Evolutionary conservation across 1,284 basidiomycete genomes (phyloP).

Genomic region (Tilletia horrida): DNA sequence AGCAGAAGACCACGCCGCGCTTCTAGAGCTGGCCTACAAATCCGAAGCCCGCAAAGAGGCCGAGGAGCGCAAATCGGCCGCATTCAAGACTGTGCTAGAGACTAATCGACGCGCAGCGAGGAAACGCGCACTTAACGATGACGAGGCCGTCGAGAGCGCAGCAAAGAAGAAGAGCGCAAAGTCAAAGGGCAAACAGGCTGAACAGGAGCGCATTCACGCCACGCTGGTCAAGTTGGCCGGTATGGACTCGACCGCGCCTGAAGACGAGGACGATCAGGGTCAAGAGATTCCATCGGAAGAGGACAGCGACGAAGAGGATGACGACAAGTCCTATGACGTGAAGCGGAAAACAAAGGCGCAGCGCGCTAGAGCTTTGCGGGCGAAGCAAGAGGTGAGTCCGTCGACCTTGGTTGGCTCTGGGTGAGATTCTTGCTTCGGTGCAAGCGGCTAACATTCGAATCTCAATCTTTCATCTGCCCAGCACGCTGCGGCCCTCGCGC

Average conservation of each 20-base stretch:
- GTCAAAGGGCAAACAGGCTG: slow-evolving; percentile 9
- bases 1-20: slow-evolving; percentile 69
- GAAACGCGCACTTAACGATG: slow-evolving; percentile 28
- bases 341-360: slow-evolving; percentile 42
- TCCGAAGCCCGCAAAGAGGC: slow-evolving; percentile 65
- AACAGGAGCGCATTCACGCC: background rate
- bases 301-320: slow-evolving; percentile 25
- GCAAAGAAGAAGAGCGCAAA: slow-evolving; percentile 20
- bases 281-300: background rate
- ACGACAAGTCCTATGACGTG: slow-evolving; percentile 16
- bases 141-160: slow-evolving; percentile 24
- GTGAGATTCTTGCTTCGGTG: no score
- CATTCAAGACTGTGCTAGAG: slow-evolving; percentile 20
- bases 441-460: no score
- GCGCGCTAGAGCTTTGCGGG: slow-evolving; percentile 26
- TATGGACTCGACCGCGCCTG: slow-evolving; percentile 23
- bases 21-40: slow-evolving; percentile 70
- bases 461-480: background rate
- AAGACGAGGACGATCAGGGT: slow-evolving; percentile 15
- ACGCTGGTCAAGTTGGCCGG: background rate
- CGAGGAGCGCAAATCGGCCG: slow-evolving; percentile 58
- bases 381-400: slow-evolving; percentile 29
- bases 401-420: no score
- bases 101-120: slow-evolving; percentile 23
- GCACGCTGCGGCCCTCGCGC: slow-evolving; percentile 22